phyloP scores from a whole-genome alignment of 768 basidiomycete species.

The Punctularia strigosozonata region DNA sequence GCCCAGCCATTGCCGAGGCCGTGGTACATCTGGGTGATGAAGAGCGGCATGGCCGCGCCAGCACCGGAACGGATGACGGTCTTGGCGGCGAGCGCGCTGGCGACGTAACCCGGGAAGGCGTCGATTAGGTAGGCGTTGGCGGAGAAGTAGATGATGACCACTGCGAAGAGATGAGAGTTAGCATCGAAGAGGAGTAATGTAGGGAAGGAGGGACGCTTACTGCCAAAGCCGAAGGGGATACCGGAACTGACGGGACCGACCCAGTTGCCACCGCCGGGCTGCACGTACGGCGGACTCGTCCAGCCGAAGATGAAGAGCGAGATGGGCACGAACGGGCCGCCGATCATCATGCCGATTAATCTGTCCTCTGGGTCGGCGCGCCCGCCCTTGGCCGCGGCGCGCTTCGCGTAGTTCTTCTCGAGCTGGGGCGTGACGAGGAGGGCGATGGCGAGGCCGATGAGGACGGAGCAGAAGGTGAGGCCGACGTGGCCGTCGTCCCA shows the following conservation, averaged over 20 bases:
- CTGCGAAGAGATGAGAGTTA: conserved; percentile 4
- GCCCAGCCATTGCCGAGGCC: conserved; percentile 27
- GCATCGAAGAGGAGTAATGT: neutral
- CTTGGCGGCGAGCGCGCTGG: conserved; percentile 27
- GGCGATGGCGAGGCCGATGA: conserved; percentile 24
- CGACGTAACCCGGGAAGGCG: conserved; percentile 26
- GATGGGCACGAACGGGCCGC: conserved; percentile 22
- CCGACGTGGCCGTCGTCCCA: conserved; percentile 26
- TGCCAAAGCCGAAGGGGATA: conserved; percentile 26
- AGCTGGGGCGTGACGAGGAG: conserved; percentile 21
- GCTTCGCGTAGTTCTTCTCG: conserved; percentile 21
- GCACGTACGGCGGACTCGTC: conserved; percentile 24
- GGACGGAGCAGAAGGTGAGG: conserved; percentile 27
- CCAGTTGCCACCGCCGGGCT: conserved; percentile 24
- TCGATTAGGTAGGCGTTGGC: conserved; percentile 30
- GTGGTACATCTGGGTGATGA: conserved; percentile 28
- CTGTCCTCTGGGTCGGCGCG: conserved; percentile 30
- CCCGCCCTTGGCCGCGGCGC: conserved; percentile 21
- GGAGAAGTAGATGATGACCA: conserved; percentile 27
- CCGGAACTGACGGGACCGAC: conserved; percentile 24
- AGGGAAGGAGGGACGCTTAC: conserved; percentile 6
- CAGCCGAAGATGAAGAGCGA: conserved; percentile 32
- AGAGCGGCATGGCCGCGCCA: conserved; percentile 23
- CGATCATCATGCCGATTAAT: conserved; percentile 25
- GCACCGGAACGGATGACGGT: conserved; percentile 25